Evolutionary conservation across 2,329 filamentous ascomycete genomes (phyloP).

Genomic region (Grosmannia clavigera): DNA sequence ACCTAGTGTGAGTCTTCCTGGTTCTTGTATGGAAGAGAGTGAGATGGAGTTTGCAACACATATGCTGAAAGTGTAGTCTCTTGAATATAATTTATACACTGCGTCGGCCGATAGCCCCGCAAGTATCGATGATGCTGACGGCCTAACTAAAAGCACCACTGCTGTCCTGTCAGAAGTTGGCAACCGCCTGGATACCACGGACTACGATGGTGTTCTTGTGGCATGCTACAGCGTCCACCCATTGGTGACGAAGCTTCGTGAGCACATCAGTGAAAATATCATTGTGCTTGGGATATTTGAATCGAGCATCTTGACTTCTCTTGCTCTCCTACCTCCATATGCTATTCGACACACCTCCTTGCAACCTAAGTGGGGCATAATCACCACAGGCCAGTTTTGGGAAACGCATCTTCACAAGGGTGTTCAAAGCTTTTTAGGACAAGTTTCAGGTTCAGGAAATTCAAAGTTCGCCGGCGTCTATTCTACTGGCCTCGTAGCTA

Average conservation of each 20-base stretch:
- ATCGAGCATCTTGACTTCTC: slow-evolving; percentile 55
- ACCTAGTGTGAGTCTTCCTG: slow-evolving; percentile 20
- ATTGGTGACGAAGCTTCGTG: slow-evolving; percentile 49
- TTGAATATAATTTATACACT: slow-evolving; percentile 51
- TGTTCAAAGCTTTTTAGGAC: slow-evolving; percentile 51
- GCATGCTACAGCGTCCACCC: slow-evolving; percentile 84
- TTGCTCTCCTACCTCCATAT: slow-evolving; percentile 36
- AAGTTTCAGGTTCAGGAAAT: slow-evolving; percentile 20
- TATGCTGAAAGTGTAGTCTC: slow-evolving; percentile 20
- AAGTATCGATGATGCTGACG: slow-evolving; percentile 66
- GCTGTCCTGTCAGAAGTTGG: slow-evolving; percentile 47
- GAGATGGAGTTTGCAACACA: not conserved
- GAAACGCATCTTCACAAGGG: slow-evolving; percentile 57
- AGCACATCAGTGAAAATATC: slow-evolving; percentile 19
- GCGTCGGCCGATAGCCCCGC: slow-evolving; percentile 48
- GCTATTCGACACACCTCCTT: slow-evolving; percentile 10
- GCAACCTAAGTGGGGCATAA: slow-evolving; percentile 59
- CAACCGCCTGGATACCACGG: slow-evolving; percentile 20
- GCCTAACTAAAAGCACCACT: slow-evolving; percentile 50
- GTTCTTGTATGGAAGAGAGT: too few species aligned
- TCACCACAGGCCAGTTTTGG: slow-evolving; percentile 81
- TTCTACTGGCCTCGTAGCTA: slow-evolving; percentile 69
- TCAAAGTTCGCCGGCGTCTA: slow-evolving; percentile 63
- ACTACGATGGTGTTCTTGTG: slow-evolving; percentile 67
- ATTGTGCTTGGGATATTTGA: slow-evolving; percentile 78